Base-by-base conservation (phyloP, 2,329 filamentous ascomycete genomes). In the Sclerotinia nivalis region DNA sequence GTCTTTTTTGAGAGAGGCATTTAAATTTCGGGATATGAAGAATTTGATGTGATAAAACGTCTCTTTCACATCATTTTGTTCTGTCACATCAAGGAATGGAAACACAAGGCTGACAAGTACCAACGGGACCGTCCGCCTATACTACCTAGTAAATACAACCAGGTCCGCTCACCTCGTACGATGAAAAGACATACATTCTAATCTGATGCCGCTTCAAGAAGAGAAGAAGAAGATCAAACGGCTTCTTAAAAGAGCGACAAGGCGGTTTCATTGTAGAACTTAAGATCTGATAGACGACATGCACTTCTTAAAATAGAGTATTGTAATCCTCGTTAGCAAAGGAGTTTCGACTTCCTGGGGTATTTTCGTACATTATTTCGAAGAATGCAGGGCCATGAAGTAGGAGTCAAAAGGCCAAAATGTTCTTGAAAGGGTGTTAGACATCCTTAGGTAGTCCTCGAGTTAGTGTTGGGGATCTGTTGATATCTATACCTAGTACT, bases 201-300 rank as follows among this genome's bases (percentile, higher is more conserved):
- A 40, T 58, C 31, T 40, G 31, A 58, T 58, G 55, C 55, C 58
- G 58, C 58, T 61, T 47, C 18, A 47, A 31, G 28, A 12, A 31
- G 43, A 4, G n/a, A 31, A 47, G 58, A 28, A 28, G 37, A 28
- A 43, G 34, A 59, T 59, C 56, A 28, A 28, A 2, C 56, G 9
- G 22, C 34, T 59, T 20, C 37, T 43, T 59, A 43, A 59, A 59
- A 59, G 56, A 60, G 58, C 40, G 58, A 60, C n/a, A 45, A 31
- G 37, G 40, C 28, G 40, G 40, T 45, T 40, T 43, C n/a, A 20
- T 45, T 22, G 34, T 25, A 40, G 34, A 25, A 43, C 37, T 25
- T 15, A 5, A 25, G 55, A 59, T 59, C 55, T 25, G 34, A 25
- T 40, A 59, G 55, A 59, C 55, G 37, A 56, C 54, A 31, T 60